Conservation (phyloP, 352 stramenopile species). For the Pythium periplocum region DNA sequence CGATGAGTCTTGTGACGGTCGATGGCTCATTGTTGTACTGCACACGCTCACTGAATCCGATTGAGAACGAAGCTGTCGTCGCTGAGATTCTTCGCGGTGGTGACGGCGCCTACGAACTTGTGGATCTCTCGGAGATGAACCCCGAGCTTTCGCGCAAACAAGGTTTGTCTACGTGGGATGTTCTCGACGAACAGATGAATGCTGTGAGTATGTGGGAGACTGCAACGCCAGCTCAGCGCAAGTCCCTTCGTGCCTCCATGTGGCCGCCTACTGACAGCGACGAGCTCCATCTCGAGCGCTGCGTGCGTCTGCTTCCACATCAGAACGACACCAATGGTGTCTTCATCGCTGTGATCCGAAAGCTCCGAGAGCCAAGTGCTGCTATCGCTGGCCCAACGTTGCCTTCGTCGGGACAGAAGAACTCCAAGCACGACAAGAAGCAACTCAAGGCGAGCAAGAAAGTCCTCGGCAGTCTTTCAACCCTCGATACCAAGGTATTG, state of each 20-base stretch:
- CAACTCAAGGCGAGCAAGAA: conserved; percentile 47
- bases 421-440: conserved; percentile 40
- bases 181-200: conserved; percentile 44
- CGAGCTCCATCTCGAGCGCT: conserved; percentile 87
- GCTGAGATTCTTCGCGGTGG: conserved; percentile 55
- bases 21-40: conserved; percentile 63
- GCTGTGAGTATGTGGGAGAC: conserved; percentile 47
- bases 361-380: conserved; percentile 23
- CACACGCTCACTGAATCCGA: conserved; percentile 76
- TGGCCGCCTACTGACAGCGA: conserved; percentile 62
- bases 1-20: conserved; percentile 37
- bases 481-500: conserved; percentile 35
- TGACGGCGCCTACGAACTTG: conserved; percentile 54
- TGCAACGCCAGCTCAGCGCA: conserved; percentile 39
- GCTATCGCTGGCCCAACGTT: conserved; percentile 30
- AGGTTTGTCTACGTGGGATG: conserved; percentile 48
- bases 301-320: conserved; percentile 94
- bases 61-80: conserved; percentile 84
- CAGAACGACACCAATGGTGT: conserved; percentile 98
- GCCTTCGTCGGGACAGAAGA: conserved; percentile 5
- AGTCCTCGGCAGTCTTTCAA: conserved; percentile 50
- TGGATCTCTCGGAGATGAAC: conserved; percentile 35
- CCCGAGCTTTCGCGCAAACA: conserved; percentile 31
- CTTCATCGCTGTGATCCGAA: conserved; percentile 96
- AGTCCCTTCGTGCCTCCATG: conserved; percentile 70